Evolutionary conservation across 2,329 filamentous ascomycete species (phyloP), one percentile per base, ranked within the genome.

Genomic region (Cordyceps militaris): DNA sequence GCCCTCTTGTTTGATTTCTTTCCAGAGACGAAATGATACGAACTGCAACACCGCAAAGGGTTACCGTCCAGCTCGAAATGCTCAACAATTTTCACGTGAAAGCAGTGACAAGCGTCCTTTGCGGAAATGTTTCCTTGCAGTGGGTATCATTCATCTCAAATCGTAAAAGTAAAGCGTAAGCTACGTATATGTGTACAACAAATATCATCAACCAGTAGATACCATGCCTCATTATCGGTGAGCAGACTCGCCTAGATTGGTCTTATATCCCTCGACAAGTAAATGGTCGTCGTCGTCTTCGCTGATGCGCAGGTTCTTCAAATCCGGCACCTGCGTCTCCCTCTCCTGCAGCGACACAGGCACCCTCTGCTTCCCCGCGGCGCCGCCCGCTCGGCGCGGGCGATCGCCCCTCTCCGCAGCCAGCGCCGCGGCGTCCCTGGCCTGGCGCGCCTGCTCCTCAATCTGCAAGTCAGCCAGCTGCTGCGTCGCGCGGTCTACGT

Each of bases 311-410:
- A 51, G 32, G 16, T 43, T 57, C 23, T 28, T 36, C 6, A 58
- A 23, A 40, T 46, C 65, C 65, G 59, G 68, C 69, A 53, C 63
- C 51, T 59, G 74, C 43, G 72, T 74, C 19, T 67, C 74, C 65
- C 79, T 84, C 68, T 83, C 84, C 50, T 71, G 73, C 23, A 84
- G 77, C 1, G 69, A 74, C 36, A 84, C 71, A 48, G 77, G 74
- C 19, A 83, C 67, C 60, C 70, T 73, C 54, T 69, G 71, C 10
- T 52, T 40, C 0, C 56, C 30, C 13, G 60, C 49, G 13, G 54
- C 58, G 14, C 5, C 14, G 13, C 23, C 24, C 14, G 8, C 8
- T 2, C 36, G 36, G 4, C 40, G 51, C n/a, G 24, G 19, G 21
- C 66, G 64, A 38, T 73, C 66, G 8, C 74, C 74, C 59, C 81